Evolutionary conservation across 1,284 basidiomycete genomes (phyloP).

Genomic region (Taiwanofungus camphoratus): DNA sequence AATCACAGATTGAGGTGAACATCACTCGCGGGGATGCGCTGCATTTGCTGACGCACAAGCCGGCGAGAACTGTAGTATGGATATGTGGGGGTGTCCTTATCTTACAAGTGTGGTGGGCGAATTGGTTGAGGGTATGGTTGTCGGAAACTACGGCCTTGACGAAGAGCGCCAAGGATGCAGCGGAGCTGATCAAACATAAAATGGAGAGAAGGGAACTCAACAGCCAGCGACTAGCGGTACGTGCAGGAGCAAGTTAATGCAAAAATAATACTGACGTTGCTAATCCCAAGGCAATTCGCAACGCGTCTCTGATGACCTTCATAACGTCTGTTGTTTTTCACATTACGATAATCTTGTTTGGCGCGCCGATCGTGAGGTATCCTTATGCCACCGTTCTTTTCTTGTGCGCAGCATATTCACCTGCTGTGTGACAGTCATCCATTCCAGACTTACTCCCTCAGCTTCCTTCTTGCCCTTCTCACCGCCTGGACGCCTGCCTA

Average conservation of each 20-base stretch:
- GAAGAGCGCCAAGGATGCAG: conserved; percentile 15
- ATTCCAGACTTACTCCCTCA: conserved; percentile 60
- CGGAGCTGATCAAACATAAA: conserved; percentile 27
- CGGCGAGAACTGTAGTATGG: conserved; percentile 56
- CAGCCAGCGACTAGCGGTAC: conserved; percentile 28
- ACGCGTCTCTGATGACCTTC: conserved; percentile 52
- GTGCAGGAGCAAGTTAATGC: conserved; percentile 15
- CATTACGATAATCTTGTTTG: conserved; percentile 58
- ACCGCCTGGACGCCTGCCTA: conserved; percentile 65
- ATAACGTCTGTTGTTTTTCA: conserved; percentile 44
- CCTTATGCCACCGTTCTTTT: conserved; percentile 1
- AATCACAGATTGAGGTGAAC: not conserved
- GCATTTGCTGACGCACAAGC: conserved; percentile 59
- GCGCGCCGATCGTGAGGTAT: conserved; percentile 65
- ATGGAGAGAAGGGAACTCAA: conserved; percentile 27
- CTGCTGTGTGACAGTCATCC: conserved; percentile 34
- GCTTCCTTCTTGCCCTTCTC: conserved; percentile 65
- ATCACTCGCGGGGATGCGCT: conserved; percentile 39
- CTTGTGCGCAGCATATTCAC: conserved; percentile 6
- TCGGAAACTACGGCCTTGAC: conserved; percentile 15
- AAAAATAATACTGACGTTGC: conserved; percentile 7
- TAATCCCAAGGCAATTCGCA: conserved; percentile 38
- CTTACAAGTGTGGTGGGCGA: conserved; percentile 71
- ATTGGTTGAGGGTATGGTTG: conserved; percentile 53
- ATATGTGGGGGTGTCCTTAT: conserved; percentile 51